A percentile compares a stretch with the other conserved stretches of the same genome.
Evolutionary conservation across 116 monocot genomes (phyloP).

Genomic region (Trichopus zeylanicus): DNA sequence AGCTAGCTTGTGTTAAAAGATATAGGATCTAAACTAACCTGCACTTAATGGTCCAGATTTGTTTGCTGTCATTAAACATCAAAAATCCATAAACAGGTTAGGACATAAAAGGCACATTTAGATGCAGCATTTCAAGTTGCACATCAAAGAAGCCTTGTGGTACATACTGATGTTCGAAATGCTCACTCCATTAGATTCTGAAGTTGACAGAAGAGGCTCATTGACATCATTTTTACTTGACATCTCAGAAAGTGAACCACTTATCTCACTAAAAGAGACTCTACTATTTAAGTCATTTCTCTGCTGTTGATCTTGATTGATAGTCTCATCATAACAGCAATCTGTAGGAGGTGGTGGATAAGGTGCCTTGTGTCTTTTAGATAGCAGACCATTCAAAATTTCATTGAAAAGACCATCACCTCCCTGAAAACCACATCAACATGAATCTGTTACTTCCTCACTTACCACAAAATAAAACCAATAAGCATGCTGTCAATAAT

Average conservation of each 20-base stretch:
- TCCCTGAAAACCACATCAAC: conserved; percentile 55
- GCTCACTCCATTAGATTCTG: conserved; percentile 19
- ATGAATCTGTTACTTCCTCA: too few species aligned
- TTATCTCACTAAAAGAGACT: too few species aligned
- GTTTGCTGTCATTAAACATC: conserved; percentile 14
- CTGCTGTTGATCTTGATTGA: conserved; percentile 9
- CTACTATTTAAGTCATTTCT: conserved; percentile 6
- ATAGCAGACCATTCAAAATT: conserved; percentile 78
- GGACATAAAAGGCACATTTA: neutral
- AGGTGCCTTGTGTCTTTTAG: conserved; percentile 56
- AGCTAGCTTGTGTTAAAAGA: neutral
- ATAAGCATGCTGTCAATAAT: too few species aligned
- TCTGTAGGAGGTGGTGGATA: conserved; percentile 45
- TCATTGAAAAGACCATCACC: conserved; percentile 95
- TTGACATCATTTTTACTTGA: conserved; percentile 34
- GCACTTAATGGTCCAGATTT: conserved; percentile 12
- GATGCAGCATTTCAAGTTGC: neutral
- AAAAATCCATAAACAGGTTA: conserved; percentile 2
- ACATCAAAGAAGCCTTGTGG: conserved; percentile 2
- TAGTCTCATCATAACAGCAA: conserved; percentile 6
- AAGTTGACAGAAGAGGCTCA: conserved; percentile 64
- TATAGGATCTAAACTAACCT: conserved; percentile 27
- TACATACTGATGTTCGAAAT: conserved; percentile 28
- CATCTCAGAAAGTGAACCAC: too few species aligned
- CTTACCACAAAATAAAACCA: too few species aligned